A percentile compares a stretch with the other conserved stretches of the same genome.
phyloP scores from a whole-genome alignment of 805 yeast species.

The Isabelozyma rhagii region DNA sequence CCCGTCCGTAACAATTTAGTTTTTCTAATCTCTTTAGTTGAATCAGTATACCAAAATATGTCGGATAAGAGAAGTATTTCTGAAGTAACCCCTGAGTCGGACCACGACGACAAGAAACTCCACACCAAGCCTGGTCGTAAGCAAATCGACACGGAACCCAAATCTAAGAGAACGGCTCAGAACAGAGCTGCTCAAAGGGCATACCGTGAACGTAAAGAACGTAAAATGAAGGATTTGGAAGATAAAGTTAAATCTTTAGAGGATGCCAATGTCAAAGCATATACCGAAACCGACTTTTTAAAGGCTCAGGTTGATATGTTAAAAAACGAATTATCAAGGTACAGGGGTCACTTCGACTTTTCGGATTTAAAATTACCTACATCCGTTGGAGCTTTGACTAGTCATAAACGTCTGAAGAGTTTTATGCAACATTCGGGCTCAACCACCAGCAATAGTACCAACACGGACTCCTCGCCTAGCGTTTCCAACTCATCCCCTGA shows the following conservation, averaged over 20 bases:
- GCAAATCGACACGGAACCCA: conserved; percentile 75
- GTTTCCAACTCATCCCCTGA: conserved; percentile 1
- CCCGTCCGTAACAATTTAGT: background rate
- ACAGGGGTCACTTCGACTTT: conserved; percentile 39
- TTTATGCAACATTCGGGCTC: conserved; percentile 2
- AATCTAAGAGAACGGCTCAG: conserved; percentile 90
- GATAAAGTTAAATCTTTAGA: conserved; percentile 72
- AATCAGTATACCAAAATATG: background rate
- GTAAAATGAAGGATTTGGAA: conserved; percentile 80
- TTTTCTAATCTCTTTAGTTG: background rate
- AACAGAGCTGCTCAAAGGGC: conserved; percentile 99
- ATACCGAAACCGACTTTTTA: conserved; percentile 69
- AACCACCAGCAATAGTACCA: conserved; percentile 2
- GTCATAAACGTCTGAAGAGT: conserved; percentile 8
- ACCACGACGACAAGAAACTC: conserved; percentile 34
- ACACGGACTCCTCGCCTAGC: conserved; percentile 1
- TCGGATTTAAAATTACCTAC: conserved; percentile 28
- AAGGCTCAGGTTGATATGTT: conserved; percentile 73
- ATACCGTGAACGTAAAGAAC: conserved; percentile 90
- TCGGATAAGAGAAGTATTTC: conserved; percentile 24
- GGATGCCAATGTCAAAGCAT: conserved; percentile 62
- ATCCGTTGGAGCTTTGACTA: conserved; percentile 25
- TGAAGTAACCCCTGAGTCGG: conserved; percentile 13
- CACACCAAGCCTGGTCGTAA: conserved; percentile 75
- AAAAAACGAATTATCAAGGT: conserved; percentile 65